Conservation (phyloP, 306 rosid species). For the Rubus parviflorus region DNA sequence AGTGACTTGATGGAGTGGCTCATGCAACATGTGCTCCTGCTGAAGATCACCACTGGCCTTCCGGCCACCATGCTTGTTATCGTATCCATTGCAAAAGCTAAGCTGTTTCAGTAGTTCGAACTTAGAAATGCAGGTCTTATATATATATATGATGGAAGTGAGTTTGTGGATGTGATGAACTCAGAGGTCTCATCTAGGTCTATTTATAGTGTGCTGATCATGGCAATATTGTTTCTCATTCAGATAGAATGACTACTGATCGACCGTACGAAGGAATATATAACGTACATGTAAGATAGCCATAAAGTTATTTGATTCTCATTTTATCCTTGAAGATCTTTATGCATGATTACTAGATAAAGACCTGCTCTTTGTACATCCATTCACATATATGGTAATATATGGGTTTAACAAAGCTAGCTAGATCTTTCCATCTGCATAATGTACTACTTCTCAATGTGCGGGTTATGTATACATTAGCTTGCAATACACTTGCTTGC, state of each 20-base stretch:
- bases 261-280: conserved; percentile 9
- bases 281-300: neutral
- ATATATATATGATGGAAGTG: neutral
- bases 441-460: neutral
- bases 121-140: neutral
- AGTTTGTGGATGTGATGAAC: conserved; percentile 30
- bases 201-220: conserved; percentile 38
- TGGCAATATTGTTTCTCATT: neutral
- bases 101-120: neutral
- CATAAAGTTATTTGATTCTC: conserved; percentile 2
- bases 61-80: conserved; percentile 50
- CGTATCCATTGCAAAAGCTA: conserved; percentile 42
- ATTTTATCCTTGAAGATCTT: neutral
- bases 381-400: neutral
- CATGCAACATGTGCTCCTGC: conserved; percentile 58
- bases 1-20: conserved; percentile 49
- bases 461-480: neutral
- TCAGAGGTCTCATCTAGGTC: conserved; percentile 19
- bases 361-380: neutral
- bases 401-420: neutral
- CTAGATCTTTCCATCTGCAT: neutral
- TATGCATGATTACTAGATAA: conserved; percentile 1
- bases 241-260: neutral
- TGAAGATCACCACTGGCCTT: conserved; percentile 76
- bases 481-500: neutral